Percentiles rank a stretch among this genome's conserved stretches.
phyloP scores from a whole-genome alignment of 2,329 filamentous ascomycete genomes.

The Thermothelomyces thermophilus region DNA sequence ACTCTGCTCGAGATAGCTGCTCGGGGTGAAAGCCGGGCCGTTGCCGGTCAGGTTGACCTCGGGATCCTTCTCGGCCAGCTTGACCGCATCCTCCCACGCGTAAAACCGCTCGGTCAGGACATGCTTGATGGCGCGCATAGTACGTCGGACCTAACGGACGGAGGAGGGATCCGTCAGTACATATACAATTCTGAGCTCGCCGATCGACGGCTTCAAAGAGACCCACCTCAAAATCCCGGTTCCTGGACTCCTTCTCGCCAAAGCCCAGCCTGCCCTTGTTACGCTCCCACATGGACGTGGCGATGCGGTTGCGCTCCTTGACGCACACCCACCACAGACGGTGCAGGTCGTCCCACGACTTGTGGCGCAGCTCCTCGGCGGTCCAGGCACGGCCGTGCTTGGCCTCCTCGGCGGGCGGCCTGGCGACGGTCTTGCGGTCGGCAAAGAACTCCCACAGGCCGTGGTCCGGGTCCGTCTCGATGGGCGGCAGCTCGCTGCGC shows the following conservation, averaged over 20 bases:
- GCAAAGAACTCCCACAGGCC: conserved; percentile 92
- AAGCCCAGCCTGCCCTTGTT: conserved; percentile 61
- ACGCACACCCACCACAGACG: conserved; percentile 89
- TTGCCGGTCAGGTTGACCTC: conserved; percentile 55
- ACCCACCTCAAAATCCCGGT: conserved; percentile 62
- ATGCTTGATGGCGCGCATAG: conserved; percentile 78
- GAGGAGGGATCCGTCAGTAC: not conserved
- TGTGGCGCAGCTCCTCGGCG: conserved; percentile 75
- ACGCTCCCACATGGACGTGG: conserved; percentile 69
- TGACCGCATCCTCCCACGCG: conserved; percentile 71
- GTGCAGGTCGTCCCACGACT: conserved; percentile 92
- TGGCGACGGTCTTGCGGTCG: conserved; percentile 58
- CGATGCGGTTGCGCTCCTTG: conserved; percentile 82
- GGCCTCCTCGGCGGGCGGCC: conserved; percentile 62
- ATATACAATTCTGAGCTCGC: too few species aligned
- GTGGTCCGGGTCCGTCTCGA: conserved; percentile 64
- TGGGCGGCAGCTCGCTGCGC: conserved; percentile 47
- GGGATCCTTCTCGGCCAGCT: conserved; percentile 58
- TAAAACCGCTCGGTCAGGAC: conserved; percentile 83
- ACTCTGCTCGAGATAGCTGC: conserved; percentile 32
- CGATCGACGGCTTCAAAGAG: too few species aligned
- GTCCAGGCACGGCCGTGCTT: conserved; percentile 78
- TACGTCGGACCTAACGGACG: conserved; percentile 61
- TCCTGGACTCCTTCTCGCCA: conserved; percentile 60
- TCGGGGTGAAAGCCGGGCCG: conserved; percentile 45